Evolutionary conservation across 2,329 filamentous ascomycete genomes (phyloP).

Genomic region (Chaetomium sp.): DNA sequence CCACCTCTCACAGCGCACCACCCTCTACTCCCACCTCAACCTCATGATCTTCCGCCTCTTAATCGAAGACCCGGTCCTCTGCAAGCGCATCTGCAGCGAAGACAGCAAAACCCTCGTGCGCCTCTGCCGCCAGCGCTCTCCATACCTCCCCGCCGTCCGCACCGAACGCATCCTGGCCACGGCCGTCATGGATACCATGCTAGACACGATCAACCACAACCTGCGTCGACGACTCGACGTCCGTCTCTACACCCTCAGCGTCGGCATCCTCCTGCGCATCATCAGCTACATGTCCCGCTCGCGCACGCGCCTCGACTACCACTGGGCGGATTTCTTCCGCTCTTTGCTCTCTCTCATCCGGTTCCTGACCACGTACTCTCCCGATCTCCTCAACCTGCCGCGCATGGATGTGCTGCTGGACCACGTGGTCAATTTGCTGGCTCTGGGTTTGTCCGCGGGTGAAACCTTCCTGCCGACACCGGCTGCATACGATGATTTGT

Average conservation of each 20-base stretch:
- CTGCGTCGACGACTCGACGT: slow-evolving; percentile 78
- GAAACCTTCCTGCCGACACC: slow-evolving; percentile 87
- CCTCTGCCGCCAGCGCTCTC: slow-evolving; percentile 82
- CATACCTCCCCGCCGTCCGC: slow-evolving; percentile 69
- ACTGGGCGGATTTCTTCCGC: slow-evolving; percentile 94
- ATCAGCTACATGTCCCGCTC: slow-evolving; percentile 79
- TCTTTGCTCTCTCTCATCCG: slow-evolving; percentile 80
- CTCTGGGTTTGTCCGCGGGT: slow-evolving; percentile 75
- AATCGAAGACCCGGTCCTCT: slow-evolving; percentile 75
- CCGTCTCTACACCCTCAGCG: slow-evolving; percentile 71
- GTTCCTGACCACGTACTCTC: slow-evolving; percentile 81
- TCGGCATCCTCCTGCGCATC: slow-evolving; percentile 76
- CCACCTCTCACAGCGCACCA: slow-evolving; percentile 70
- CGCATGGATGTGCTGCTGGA: slow-evolving; percentile 70
- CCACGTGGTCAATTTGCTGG: slow-evolving; percentile 73
- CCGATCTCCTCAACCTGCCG: slow-evolving; percentile 63
- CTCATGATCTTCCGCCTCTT: slow-evolving; percentile 80
- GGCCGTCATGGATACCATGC: slow-evolving; percentile 75
- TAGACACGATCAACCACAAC: slow-evolving; percentile 93
- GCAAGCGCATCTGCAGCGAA: slow-evolving; percentile 77
- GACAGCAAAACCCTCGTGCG: slow-evolving; percentile 69
- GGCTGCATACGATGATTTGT: slow-evolving; percentile 87
- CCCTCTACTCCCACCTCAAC: slow-evolving; percentile 77
- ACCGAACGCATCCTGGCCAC: slow-evolving; percentile 68
- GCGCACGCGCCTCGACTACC: slow-evolving; percentile 74